Evolutionary conservation across 2,329 filamentous ascomycete genomes (phyloP).

Genomic region (Trichoderma citrinoviride): DNA sequence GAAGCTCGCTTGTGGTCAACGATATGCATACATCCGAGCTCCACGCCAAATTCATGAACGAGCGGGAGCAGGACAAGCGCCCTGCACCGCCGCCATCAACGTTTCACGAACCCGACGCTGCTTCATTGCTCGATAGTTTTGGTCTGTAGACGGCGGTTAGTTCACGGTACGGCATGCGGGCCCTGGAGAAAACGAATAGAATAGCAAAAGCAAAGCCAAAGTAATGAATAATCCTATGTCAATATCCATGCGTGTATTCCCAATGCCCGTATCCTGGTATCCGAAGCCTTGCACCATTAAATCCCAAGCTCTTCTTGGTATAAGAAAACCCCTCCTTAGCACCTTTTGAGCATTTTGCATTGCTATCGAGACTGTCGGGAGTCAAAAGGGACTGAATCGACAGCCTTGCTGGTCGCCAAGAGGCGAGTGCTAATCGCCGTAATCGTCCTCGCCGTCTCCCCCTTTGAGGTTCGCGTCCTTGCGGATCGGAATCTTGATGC

Average conservation of each 20-base stretch:
- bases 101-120: constrained; percentile 91
- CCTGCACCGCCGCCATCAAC: constrained; percentile 65
- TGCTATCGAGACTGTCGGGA: not conserved
- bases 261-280: not conserved
- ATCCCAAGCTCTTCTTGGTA: not conserved
- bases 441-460: constrained; percentile 53
- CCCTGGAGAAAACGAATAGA: too few species aligned
- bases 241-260: too few species aligned
- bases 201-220: too few species aligned
- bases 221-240: not conserved
- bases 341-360: not conserved
- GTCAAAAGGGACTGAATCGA: not conserved
- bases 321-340: too few species aligned
- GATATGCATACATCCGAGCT: constrained; percentile 54
- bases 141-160: constrained; percentile 60
- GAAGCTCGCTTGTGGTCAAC: constrained; percentile 76
- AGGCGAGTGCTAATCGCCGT: constrained; percentile 31
- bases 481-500: constrained; percentile 93
- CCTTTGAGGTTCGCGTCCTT: constrained; percentile 69
- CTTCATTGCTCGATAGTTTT: constrained; percentile 86
- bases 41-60: not conserved
- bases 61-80: constrained; percentile 39
- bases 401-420: not conserved
- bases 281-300: not conserved
- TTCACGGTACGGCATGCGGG: not conserved